phyloP scores from a whole-genome alignment of 2,329 filamentous ascomycete genomes.

The Gaeumannomyces sp. region DNA sequence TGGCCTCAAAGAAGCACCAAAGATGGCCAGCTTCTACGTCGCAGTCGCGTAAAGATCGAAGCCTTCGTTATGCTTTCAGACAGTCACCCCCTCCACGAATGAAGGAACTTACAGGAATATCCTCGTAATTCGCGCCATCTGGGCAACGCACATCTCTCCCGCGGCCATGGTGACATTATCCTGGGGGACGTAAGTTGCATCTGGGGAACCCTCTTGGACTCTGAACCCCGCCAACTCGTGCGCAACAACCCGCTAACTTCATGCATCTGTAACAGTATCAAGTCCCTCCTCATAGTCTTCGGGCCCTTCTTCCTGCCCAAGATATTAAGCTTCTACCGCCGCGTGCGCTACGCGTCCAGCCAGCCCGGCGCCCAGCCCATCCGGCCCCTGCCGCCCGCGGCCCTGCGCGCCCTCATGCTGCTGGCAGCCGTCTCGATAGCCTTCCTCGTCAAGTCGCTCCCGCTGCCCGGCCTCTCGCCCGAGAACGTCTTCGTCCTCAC shows the following conservation, averaged over 20 bases:
- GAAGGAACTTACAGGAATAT: background rate
- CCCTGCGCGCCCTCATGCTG: conserved; percentile 51
- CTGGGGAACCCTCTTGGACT: background rate
- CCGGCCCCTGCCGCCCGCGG: conserved; percentile 36
- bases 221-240: background rate
- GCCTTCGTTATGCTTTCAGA: background rate
- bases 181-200: conserved; percentile 42
- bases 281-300: conserved; percentile 54
- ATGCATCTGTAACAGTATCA: conserved; percentile 33
- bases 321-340: conserved; percentile 58
- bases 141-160: background rate
- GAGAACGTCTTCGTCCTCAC: conserved; percentile 79
- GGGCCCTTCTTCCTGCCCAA: conserved; percentile 67
- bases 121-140: background rate
- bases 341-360: conserved; percentile 36
- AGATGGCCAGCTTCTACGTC: background rate
- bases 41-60: background rate
- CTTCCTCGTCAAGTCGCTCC: conserved; percentile 57
- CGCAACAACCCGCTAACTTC: background rate
- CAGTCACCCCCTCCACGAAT: background rate
- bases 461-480: conserved; percentile 51
- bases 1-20: background rate
- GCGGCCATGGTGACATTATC: conserved; percentile 29
- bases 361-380: conserved; percentile 33
- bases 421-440: conserved; percentile 41